Percentiles rank a stretch among this genome's conserved stretches.
Conservation (phyloP, 1,139 yeast species). For the Geotrichum citri-aurantii region DNA sequence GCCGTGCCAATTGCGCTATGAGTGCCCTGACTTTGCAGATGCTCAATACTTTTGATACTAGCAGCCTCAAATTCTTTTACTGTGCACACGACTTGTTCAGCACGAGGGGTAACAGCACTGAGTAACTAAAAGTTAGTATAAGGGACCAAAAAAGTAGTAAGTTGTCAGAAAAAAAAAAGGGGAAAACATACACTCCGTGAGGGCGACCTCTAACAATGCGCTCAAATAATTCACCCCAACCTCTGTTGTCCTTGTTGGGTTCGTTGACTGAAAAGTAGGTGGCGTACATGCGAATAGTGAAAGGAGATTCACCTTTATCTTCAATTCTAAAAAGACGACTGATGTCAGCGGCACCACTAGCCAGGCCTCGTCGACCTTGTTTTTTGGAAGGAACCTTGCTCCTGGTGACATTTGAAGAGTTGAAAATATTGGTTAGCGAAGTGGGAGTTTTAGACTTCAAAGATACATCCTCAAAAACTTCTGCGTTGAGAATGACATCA, state of each 20-base stretch:
- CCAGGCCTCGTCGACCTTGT: conserved; percentile 65
- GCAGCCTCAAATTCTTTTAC: conserved; percentile 69
- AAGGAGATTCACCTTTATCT: conserved; percentile 61
- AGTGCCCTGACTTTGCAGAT: conserved; percentile 36
- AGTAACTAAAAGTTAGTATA: neutral
- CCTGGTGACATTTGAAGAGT: neutral
- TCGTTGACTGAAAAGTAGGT: conserved; percentile 46
- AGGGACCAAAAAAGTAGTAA: neutral
- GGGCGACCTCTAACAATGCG: conserved; percentile 71
- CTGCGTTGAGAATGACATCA: conserved; percentile 32
- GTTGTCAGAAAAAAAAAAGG: neutral
- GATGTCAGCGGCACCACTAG: conserved; percentile 84
- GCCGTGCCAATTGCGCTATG: conserved; percentile 28
- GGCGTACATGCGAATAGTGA: conserved; percentile 65
- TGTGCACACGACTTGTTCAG: conserved; percentile 62
- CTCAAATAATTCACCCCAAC: conserved; percentile 87
- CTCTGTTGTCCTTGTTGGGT: conserved; percentile 46
- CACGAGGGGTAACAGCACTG: conserved; percentile 64
- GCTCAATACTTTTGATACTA: conserved; percentile 39
- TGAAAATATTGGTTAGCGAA: conserved; percentile 5
- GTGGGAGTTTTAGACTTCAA: conserved; percentile 19
- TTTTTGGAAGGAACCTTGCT: conserved; percentile 18
- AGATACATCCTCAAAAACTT: conserved; percentile 31
- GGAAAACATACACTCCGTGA: conserved; percentile 47
- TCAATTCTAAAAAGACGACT: conserved; percentile 68